Conservation (phyloP, 805 yeast genomes). For the Brettanomyces nanus region DNA sequence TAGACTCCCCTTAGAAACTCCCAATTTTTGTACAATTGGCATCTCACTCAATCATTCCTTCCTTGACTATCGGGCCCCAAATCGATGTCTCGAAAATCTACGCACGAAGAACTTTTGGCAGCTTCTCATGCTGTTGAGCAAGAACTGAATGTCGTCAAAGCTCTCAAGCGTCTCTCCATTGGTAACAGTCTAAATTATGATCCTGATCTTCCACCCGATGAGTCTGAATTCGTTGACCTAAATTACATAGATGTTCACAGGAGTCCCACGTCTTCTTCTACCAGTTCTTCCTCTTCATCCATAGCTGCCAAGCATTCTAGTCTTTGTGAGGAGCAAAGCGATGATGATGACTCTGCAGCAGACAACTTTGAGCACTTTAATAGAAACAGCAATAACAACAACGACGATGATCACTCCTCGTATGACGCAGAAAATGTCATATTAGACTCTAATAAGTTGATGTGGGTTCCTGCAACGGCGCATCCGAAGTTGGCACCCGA, state of each 20-base stretch:
- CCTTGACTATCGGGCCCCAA: too few species aligned
- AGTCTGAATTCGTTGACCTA: slow-evolving; percentile 17
- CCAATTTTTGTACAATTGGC: too few species aligned
- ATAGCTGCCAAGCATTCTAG: neutral
- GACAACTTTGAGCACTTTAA: neutral
- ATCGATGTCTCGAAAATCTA: slow-evolving; percentile 23
- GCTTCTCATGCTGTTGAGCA: slow-evolving; percentile 75
- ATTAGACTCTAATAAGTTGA: slow-evolving; percentile 37
- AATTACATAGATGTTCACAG: slow-evolving; percentile 4
- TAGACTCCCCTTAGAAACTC: too few species aligned
- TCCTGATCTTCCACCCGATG: slow-evolving; percentile 54
- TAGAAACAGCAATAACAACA: neutral
- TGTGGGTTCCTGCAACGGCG: slow-evolving; percentile 94
- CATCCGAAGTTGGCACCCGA: slow-evolving; percentile 97
- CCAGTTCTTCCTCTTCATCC: neutral
- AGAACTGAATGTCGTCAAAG: slow-evolving; percentile 65
- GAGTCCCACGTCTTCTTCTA: neutral
- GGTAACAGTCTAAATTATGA: slow-evolving; percentile 55
- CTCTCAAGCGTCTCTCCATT: slow-evolving; percentile 64
- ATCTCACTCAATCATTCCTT: too few species aligned
- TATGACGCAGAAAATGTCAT: slow-evolving; percentile 14
- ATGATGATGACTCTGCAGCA: neutral
- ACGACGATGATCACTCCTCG: slow-evolving; percentile 5
- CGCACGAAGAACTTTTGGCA: slow-evolving; percentile 32
- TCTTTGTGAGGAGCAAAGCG: neutral